Conservation (phyloP, 1,284 basidiomycete genomes). For the Trichosporon faecale region DNA sequence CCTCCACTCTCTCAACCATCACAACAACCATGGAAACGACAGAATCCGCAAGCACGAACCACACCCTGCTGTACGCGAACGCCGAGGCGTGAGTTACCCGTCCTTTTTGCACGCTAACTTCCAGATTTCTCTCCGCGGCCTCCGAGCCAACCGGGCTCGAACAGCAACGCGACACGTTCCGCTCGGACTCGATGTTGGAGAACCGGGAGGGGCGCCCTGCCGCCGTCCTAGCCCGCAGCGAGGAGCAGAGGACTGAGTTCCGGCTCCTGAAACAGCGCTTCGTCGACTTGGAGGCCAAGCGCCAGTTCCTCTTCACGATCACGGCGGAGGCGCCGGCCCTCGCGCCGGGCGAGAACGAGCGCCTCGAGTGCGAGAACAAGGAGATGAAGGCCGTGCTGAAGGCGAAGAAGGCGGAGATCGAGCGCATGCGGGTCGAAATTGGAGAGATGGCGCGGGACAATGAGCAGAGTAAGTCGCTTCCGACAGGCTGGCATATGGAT, state of each 20-base stretch:
- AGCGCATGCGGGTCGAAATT: conserved; percentile 62
- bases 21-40: not conserved
- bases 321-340: conserved; percentile 65
- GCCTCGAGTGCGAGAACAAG: conserved; percentile 57
- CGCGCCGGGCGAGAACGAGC: conserved; percentile 58
- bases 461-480: conserved; percentile 33
- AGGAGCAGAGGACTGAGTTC: conserved; percentile 51
- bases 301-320: conserved; percentile 76
- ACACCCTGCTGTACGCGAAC: not conserved
- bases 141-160: conserved; percentile 1
- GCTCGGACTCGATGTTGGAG: not conserved
- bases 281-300: conserved; percentile 79
- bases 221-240: not conserved
- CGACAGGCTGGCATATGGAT: too few species aligned
- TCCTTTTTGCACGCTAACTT: not conserved
- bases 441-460: conserved; percentile 44
- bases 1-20: not conserved
- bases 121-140: not conserved
- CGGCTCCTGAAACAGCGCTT: conserved; percentile 82
- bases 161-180: not conserved
- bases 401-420: conserved; percentile 61
- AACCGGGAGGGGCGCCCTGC: not conserved
- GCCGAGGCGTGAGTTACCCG: not conserved
- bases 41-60: not conserved
- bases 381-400: conserved; percentile 68